These are phyloP conservation scores for Pelargonium cotyledonis DNA, from an alignment of 441 rosid species.

Conservation along the genomic window DNA sequence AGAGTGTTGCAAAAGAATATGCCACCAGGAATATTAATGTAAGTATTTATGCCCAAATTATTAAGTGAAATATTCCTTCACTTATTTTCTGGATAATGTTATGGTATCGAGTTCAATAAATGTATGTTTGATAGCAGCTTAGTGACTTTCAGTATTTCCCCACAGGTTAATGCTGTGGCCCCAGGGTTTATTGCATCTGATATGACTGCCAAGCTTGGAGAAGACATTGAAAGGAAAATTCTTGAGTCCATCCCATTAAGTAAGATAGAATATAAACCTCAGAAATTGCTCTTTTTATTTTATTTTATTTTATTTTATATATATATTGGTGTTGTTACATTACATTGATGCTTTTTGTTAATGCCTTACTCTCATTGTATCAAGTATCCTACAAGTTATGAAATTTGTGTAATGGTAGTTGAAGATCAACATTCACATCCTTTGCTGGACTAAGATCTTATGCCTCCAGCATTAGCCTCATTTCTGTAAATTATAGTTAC, in stretches of 20 bases:
- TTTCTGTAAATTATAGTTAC: no score
- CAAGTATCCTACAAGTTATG: no score
- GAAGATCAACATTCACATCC: no score
- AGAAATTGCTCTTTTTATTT: slow-evolving; percentile 29
- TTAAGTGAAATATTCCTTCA: neutral
- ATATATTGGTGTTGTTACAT: slow-evolving; percentile 23
- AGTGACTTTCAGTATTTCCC: neutral
- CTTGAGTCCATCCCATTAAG: slow-evolving; percentile 75
- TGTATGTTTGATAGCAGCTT: neutral
- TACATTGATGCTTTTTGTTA: no score
- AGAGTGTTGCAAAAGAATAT: slow-evolving; percentile 73
- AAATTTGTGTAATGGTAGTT: no score
- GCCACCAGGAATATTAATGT: slow-evolving; percentile 81
- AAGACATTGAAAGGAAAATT: slow-evolving; percentile 76
- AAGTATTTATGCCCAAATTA: slow-evolving; percentile 14
- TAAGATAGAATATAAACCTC: slow-evolving; percentile 22
- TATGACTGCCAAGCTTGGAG: slow-evolving; percentile 93
- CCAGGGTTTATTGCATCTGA: slow-evolving; percentile 92
- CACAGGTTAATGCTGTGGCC: slow-evolving; percentile 80
- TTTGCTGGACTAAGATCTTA: no score
- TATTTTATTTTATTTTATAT: no score
- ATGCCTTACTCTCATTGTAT: no score
- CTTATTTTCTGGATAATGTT: neutral
- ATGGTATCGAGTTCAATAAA: neutral
- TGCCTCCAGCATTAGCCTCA: no score